phyloP scores from a whole-genome alignment of 129 eudicot genomes.

The Cynara cardunculus region DNA sequence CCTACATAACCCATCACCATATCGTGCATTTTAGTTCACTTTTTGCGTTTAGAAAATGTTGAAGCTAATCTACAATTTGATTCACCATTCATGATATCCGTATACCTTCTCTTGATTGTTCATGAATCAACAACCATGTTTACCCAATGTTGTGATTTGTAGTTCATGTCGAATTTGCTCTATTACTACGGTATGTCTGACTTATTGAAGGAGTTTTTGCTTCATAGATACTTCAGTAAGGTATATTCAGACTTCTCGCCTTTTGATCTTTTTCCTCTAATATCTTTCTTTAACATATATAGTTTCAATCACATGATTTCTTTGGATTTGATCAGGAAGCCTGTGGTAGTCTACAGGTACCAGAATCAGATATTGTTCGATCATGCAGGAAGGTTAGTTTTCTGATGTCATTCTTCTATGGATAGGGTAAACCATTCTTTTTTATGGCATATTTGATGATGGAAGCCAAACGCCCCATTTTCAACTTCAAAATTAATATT shows the following conservation, averaged over 20 bases:
- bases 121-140: neutral
- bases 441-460: neutral
- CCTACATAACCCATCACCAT: neutral
- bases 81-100: neutral
- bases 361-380: conserved; percentile 86
- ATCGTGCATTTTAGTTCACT: neutral
- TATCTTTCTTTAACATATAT: neutral
- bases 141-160: conserved; percentile 16
- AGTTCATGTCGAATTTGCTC: conserved; percentile 83
- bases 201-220: conserved; percentile 69
- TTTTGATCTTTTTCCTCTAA: neutral
- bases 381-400: conserved; percentile 89
- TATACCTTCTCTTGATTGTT: neutral
- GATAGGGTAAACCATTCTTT: neutral
- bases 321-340: conserved; percentile 54
- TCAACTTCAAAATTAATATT: neutral
- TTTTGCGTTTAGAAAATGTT: neutral
- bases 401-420: neutral
- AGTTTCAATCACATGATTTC: conserved; percentile 11
- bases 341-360: conserved; percentile 71
- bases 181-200: conserved; percentile 76
- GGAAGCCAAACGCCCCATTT: neutral
- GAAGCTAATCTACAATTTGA: neutral
- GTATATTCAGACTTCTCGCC: conserved; percentile 31
- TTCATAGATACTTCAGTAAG: conserved; percentile 89